Base-by-base conservation (phyloP, 2,329 filamentous ascomycete genomes). In the Aspergillus sp. region DNA sequence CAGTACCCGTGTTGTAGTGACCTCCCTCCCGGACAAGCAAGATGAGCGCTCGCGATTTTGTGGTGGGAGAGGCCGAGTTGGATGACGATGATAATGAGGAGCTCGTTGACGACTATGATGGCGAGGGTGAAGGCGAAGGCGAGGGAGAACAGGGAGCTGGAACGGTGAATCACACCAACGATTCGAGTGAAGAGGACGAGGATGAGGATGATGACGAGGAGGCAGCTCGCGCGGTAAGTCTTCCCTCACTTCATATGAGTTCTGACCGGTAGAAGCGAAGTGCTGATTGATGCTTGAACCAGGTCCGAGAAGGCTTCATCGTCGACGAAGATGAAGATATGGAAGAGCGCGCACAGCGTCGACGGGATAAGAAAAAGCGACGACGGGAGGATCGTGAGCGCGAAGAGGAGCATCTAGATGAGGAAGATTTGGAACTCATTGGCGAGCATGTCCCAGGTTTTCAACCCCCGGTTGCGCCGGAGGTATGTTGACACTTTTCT, bases 251-350 rank as follows among this genome's bases (percentile, higher is more conserved):
- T 37, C 29, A 40, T n/a, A 44, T 37, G 26, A 26, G 47, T 46
- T 50, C 11, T 10, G 8, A 19, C 19, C 2, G 19, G 19, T 19
- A 19, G 19, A 19, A 19, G 19, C 19, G 4, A 19, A 19, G 19
- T 19, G 19, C 19, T 54, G 42, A 60, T 46, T 34, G 43, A 29
- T 10, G 44, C 40, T 47, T 36, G 27, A 37, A 28, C 32, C 58
- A 95, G 90, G 80, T 95, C 52, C 87, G 87, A 41, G 90, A 95
- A 73, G 91, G 90, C 27, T 98, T 97, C 70, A 96, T 98, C 53
- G 89, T 95, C 51, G 89, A 95, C 59, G 90, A 95, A 60, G 90
- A 91, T 49, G 86, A 89, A 55, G 85, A 89, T 43, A 86, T 88
- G 47, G 86, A 85, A 41, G 84, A 77, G 41, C 79, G 78, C 54